Evolutionary conservation across 805 yeast species (phyloP), one percentile per base, ranked within the genome.

Genomic region (Sungouiozyma ichnusensis): DNA sequence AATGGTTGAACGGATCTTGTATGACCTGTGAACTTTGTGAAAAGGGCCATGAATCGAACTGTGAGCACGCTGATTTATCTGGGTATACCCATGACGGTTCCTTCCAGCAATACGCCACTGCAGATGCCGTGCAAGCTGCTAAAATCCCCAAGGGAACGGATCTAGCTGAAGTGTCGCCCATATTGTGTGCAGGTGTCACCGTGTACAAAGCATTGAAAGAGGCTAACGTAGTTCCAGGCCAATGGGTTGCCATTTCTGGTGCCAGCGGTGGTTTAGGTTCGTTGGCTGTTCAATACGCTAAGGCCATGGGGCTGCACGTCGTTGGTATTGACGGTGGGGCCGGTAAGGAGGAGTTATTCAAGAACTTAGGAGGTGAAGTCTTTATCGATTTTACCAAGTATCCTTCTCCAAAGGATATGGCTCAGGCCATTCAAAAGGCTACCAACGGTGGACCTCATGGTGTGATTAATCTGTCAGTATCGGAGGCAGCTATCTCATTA

Each of bases 61-160:
- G 82, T 65, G 45, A 45, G 20, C 45, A 60, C 18, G 77, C 76
- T 14, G 77, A 69, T 44, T 63, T 73, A 45, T 72, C 76, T 11
- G 79, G 79, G 48, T 73, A 72, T 61, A 71, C 76, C 13, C 76
- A 71, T 47, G 77, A 73, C 50, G 79, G 95, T 47, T 77, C 92
- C 16, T 84, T 85, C 77, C 94, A 85, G 65, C 85, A 85, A 66
- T 85, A 82, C 60, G 90, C 88, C 32, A 78, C 88, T 35, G 94
- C 88, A 31, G 87, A 84, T 63, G 87, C 90, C 19, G 71, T 81
- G 39, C 92, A 84, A 59, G 94, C 92, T 27, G 92, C 94, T n/a
- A 67, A 71, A 48, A 74, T 85, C 51, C 86, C 92, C 38, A 57
- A 72, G 54, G 81, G 78, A 39, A 68, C 82, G 20, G 86, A 85